Evolutionary conservation across 2,329 filamentous ascomycete species (phyloP), one percentile per base, ranked within the genome.

Genomic region (Alternaria brassicicola): DNA sequence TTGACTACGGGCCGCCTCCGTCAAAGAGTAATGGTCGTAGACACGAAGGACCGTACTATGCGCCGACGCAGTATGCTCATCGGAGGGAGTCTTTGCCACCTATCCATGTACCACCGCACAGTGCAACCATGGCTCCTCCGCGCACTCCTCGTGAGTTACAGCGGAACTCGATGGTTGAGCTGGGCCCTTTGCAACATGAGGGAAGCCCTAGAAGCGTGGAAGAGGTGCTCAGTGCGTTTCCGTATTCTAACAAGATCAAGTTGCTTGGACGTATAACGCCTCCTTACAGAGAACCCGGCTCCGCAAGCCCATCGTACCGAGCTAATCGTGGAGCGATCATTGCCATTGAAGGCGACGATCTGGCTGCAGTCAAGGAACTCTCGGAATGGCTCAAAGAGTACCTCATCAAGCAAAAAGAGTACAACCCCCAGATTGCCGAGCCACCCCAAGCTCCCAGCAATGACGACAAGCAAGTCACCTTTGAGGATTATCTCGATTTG

Each of bases 251-350:
- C 64, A 97, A 96, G 76, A 86, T 97, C 67, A 87, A 88, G 47
- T 84, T 94, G 2, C 82, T 98, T 31, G 83, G 87, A 15, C 88
- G 87, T 61, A 92, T 97, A 64, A 89, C 89, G 43, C 90, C 89
- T 23, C 88, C 91, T 0, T 80, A 91, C 13, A 74, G 73, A 49
- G 68, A 69, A 2, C 64, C 68, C 19, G 64, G 65, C 7, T 60
- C 63, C 6, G 60, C 63, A 6, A 72, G 64, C 17, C 66, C 72
- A 2, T 65, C 64, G 8, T 58, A 78, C 81, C 68, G 65, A 19
- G 46, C 38, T 23, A 80, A 81, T 6, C 86, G 93, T n/a, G 93
- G 94, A 0, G 86, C 90, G 0, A 85, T 97, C 35, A 88, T 98
- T 61, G 89, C 91, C 0, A 81, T 98, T 26, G 94, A 98, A 76